A percentile compares a stretch with the other conserved stretches of the same genome.
Conservation (phyloP, 2,329 filamentous ascomycete genomes). For the Xenosphaeropsis pyriputrescens region DNA sequence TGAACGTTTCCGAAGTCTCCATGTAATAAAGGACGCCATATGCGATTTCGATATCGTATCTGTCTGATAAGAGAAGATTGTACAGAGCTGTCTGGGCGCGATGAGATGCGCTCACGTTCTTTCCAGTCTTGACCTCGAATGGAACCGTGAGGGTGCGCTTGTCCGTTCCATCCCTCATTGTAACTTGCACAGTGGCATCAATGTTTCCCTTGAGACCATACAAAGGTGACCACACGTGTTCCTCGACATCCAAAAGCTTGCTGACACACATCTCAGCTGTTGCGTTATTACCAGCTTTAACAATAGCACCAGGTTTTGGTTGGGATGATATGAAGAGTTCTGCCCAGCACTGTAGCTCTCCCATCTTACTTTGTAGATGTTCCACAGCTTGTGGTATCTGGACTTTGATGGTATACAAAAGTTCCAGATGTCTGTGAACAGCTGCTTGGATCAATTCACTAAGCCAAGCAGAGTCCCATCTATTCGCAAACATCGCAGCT, state of each 20-base stretch:
- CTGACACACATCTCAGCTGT: constrained; percentile 73
- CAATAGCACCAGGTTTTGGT: constrained; percentile 56
- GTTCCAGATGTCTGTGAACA: constrained; percentile 69
- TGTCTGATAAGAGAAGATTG: constrained; percentile 79
- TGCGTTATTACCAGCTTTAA: constrained; percentile 66
- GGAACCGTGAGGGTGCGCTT: constrained; percentile 67
- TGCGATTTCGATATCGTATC: constrained; percentile 83
- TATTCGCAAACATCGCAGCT: constrained; percentile 68
- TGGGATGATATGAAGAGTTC: constrained; percentile 59
- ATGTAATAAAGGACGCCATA: constrained; percentile 93
- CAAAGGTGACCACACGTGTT: constrained; percentile 96
- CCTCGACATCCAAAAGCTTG: constrained; percentile 90
- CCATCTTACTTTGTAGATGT: constrained; percentile 71
- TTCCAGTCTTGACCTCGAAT: constrained; percentile 91
- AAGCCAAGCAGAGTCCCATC: constrained; percentile 62
- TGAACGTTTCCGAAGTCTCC: constrained; percentile 73
- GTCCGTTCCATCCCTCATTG: constrained; percentile 56
- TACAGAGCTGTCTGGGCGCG: constrained; percentile 91
- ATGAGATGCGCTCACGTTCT: constrained; percentile 67
- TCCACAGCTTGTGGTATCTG: constrained; percentile 58
- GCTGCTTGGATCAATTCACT: constrained; percentile 49
- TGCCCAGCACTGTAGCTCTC: constrained; percentile 72
- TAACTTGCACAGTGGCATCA: constrained; percentile 86
- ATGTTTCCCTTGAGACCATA: constrained; percentile 97
- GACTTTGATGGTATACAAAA: constrained; percentile 76